A percentile compares a stretch with the other conserved stretches of the same genome.
phyloP scores from a whole-genome alignment of 2,329 filamentous ascomycete species.

The Lizonia empirigonia region DNA sequence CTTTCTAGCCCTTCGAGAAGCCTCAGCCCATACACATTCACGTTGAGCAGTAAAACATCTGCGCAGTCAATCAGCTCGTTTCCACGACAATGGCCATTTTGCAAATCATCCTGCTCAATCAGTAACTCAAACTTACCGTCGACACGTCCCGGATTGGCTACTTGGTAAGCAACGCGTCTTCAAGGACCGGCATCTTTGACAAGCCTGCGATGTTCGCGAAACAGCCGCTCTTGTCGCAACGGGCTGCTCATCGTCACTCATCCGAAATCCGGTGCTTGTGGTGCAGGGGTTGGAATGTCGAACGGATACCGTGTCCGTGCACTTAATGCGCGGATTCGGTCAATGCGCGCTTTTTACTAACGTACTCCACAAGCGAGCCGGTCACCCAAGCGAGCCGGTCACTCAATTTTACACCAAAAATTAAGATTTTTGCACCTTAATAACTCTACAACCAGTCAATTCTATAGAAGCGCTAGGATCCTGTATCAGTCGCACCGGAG shows the following conservation, averaged over 20 bases:
- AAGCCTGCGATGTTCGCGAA: constrained; percentile 38
- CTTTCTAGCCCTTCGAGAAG: constrained; percentile 33
- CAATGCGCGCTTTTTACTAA: too few species aligned
- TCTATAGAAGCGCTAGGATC: too few species aligned
- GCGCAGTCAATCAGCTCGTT: constrained; percentile 1
- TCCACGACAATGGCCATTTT: neutral
- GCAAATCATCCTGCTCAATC: neutral
- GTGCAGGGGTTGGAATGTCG: neutral
- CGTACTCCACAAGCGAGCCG: too few species aligned
- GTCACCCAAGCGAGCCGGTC: too few species aligned
- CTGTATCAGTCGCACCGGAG: too few species aligned
- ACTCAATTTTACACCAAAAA: too few species aligned
- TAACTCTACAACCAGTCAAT: too few species aligned
- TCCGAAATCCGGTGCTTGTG: constrained; percentile 9
- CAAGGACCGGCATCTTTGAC: constrained; percentile 41
- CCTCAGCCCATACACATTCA: constrained; percentile 43
- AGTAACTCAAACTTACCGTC: constrained; percentile 29
- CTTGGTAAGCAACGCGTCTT: constrained; percentile 45
- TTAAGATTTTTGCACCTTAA: too few species aligned
- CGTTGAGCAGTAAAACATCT: constrained; percentile 36
- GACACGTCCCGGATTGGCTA: constrained; percentile 34
- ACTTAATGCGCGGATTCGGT: too few species aligned
- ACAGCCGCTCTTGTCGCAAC: constrained; percentile 16
- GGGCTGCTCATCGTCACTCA: constrained; percentile 34
- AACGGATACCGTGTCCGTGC: too few species aligned